Conservation (phyloP, 441 rosid genomes). For the Corymbia calophylla region DNA sequence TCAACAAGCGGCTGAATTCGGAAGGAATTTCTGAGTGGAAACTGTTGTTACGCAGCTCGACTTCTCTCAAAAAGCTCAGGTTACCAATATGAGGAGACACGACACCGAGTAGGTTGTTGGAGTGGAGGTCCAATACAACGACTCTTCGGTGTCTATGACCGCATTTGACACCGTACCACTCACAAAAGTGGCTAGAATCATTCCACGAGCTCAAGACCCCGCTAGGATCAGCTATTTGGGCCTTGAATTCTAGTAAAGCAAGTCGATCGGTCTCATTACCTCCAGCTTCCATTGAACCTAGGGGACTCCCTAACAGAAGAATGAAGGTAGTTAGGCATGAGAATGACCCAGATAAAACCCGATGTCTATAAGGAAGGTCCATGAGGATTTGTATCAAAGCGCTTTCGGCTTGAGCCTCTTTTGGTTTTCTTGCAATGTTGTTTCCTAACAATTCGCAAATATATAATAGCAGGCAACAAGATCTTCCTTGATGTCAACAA, state of each 20-base stretch:
- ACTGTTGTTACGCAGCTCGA: background rate
- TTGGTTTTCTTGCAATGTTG: background rate
- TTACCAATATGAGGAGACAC: background rate
- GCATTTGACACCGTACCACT: background rate
- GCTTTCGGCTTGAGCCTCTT: no score
- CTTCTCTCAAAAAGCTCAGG: background rate
- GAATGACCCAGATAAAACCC: no score
- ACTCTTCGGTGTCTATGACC: background rate
- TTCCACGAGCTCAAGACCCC: background rate
- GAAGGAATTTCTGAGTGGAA: no score
- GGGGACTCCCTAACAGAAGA: no score
- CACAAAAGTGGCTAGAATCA: background rate
- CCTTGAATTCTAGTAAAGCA: background rate
- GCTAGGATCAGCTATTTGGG: accelerated
- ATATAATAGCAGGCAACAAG: background rate
- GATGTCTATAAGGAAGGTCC: no score
- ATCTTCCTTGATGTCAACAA: background rate
- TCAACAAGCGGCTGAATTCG: background rate
- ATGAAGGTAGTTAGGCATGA: background rate
- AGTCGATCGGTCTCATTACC: background rate
- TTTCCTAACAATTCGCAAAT: no score
- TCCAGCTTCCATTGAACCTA: background rate
- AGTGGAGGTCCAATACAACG: background rate
- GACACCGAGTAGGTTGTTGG: accelerated
- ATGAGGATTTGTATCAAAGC: no score